Evolutionary conservation across 169 alveolate species (phyloP).

Genomic region (Eimeria falciformis): DNA sequence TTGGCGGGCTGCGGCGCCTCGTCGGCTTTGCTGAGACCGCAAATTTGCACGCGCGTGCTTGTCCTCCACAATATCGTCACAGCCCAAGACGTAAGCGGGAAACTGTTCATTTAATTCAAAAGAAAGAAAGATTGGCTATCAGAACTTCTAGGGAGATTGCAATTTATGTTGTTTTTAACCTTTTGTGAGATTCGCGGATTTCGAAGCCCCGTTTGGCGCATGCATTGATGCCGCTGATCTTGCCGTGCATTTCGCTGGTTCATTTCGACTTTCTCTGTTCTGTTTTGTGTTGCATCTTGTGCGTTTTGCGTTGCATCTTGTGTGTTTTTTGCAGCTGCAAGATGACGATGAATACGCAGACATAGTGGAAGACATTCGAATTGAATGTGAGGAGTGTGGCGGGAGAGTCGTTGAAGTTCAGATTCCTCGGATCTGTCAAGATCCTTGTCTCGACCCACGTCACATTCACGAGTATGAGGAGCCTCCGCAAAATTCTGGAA

Average conservation of each 20-base stretch:
- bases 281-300: too few species aligned
- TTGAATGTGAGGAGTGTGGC: constrained; percentile 87
- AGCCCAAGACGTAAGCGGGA: constrained; percentile 84
- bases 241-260: background rate
- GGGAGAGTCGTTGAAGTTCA: constrained; percentile 89
- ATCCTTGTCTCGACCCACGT: constrained; percentile 36
- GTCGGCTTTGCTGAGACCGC: constrained; percentile 82
- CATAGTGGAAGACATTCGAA: constrained; percentile 88
- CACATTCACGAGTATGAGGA: constrained; percentile 16
- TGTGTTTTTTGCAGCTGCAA: constrained; percentile 77
- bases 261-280: background rate
- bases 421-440: constrained; percentile 84
- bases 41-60: constrained; percentile 85
- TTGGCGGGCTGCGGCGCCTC: constrained; percentile 34
- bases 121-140: too few species aligned
- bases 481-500: background rate
- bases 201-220: background rate
- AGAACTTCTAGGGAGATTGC: too few species aligned
- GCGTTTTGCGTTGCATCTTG: background rate
- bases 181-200: background rate
- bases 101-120: too few species aligned
- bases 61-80: constrained; percentile 88
- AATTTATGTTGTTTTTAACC: too few species aligned
- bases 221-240: background rate
- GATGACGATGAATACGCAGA: constrained; percentile 91